Evolutionary conservation across 2,329 filamentous ascomycete species (phyloP).

Genomic region (Westerdykella sp.): DNA sequence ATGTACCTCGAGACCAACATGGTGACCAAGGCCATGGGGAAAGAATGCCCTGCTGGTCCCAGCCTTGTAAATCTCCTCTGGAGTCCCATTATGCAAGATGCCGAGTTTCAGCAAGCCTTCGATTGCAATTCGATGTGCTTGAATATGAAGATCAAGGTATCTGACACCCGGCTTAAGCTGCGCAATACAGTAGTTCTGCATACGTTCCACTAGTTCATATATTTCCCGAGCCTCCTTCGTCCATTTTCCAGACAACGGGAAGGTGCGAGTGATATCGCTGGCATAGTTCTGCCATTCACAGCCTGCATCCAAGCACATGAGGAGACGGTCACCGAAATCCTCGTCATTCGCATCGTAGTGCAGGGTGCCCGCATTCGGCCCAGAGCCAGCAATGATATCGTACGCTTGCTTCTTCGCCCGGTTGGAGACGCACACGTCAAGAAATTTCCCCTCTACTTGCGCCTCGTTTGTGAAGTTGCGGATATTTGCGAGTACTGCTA

Average conservation of each 20-base stretch:
- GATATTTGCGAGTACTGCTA: constrained; percentile 60
- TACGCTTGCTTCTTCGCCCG: constrained; percentile 79
- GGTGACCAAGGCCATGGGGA: constrained; percentile 85
- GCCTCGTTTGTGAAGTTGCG: constrained; percentile 65
- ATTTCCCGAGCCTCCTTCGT: constrained; percentile 63
- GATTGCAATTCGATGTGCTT: constrained; percentile 67
- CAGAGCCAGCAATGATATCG: constrained; percentile 78
- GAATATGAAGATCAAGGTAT: constrained; percentile 66
- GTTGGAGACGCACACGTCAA: constrained; percentile 62
- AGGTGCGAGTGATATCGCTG: constrained; percentile 81
- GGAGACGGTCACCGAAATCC: constrained; percentile 60
- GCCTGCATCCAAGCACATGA: constrained; percentile 81
- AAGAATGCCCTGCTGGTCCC: constrained; percentile 87
- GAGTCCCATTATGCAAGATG: constrained; percentile 59
- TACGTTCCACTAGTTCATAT: constrained; percentile 69
- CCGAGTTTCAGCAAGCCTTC: constrained; percentile 65
- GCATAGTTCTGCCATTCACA: constrained; percentile 82
- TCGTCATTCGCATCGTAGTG: constrained; percentile 83
- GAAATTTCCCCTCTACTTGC: constrained; percentile 74
- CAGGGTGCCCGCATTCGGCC: constrained; percentile 73
- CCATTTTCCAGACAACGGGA: constrained; percentile 70
- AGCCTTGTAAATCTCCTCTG: constrained; percentile 66
- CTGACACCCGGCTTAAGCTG: constrained; percentile 61
- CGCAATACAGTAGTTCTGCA: constrained; percentile 71
- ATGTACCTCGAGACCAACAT: constrained; percentile 88